Evolutionary conservation across 2,329 filamentous ascomycete genomes (phyloP).

Genomic region (Grosmannia huntii): DNA sequence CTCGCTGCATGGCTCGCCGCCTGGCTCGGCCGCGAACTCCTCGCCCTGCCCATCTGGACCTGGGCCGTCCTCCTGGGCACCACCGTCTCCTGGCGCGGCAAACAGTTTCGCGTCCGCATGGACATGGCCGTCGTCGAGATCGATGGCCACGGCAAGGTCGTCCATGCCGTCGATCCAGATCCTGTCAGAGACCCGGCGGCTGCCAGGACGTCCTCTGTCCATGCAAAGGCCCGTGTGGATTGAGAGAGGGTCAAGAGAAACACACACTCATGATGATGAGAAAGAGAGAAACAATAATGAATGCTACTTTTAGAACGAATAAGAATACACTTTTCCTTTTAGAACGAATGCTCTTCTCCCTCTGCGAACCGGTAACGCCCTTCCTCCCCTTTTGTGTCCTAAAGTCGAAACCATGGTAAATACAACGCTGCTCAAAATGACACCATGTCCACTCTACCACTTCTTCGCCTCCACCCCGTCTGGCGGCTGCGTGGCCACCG

Average conservation of each 20-base stretch:
- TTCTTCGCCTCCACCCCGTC: conserved; percentile 68
- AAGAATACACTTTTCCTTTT: too few relatives aligned
- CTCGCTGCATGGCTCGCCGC: conserved; percentile 64
- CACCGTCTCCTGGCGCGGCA: conserved; percentile 78
- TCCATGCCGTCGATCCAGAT: not conserved
- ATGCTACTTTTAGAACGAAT: too few relatives aligned
- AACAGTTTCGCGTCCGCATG: conserved; percentile 65
- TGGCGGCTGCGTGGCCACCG: conserved; percentile 60
- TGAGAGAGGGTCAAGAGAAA: not conserved
- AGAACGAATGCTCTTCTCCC: too few relatives aligned
- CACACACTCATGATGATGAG: too few relatives aligned
- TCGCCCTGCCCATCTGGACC: conserved; percentile 81
- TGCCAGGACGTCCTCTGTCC: not conserved
- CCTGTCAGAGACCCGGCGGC: too few relatives aligned
- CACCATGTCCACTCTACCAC: conserved; percentile 44
- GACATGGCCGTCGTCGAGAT: conserved; percentile 64
- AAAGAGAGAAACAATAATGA: not conserved
- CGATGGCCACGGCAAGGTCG: conserved; percentile 7
- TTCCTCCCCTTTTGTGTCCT: too few relatives aligned
- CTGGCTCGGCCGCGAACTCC: conserved; percentile 71
- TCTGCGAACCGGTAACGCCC: too few relatives aligned
- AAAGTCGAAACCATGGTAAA: not conserved
- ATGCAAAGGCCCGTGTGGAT: conserved; percentile 15
- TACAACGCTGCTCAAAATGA: too few relatives aligned
- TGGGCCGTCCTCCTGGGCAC: conserved; percentile 83